phyloP scores from a whole-genome alignment of 495 filamentous ascomycete genomes.

The Xylaria bambusicola region DNA sequence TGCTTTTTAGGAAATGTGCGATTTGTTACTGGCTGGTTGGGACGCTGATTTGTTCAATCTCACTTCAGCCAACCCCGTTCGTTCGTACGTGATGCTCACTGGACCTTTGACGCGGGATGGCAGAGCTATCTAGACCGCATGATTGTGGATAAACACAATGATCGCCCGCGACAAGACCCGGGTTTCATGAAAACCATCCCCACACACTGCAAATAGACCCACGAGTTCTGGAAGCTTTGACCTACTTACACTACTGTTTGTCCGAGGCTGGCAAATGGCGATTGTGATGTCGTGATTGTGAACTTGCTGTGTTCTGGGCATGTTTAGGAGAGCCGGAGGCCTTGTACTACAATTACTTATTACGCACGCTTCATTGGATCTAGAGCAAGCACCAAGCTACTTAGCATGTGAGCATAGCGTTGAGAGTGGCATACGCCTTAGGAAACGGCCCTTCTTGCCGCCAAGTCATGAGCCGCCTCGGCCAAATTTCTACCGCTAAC shows the following conservation, averaged over 20 bases:
- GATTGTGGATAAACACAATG: background rate
- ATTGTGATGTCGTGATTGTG: background rate
- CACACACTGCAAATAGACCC: slow-evolving; percentile 5
- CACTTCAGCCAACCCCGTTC: background rate
- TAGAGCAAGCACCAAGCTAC: background rate
- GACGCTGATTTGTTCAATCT: background rate
- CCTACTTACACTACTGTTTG: background rate
- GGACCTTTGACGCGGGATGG: slow-evolving; percentile 4
- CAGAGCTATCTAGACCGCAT: background rate
- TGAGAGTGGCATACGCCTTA: too few species aligned
- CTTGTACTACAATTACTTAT: background rate
- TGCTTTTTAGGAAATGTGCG: background rate
- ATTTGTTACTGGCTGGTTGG: slow-evolving; percentile 3
- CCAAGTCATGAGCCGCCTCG: slow-evolving; percentile 2
- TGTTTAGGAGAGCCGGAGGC: background rate
- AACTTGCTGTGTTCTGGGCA: background rate
- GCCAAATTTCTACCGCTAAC: background rate
- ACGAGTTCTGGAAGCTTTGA: slow-evolving; percentile 14
- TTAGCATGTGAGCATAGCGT: too few species aligned
- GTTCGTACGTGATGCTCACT: background rate
- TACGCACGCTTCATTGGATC: background rate
- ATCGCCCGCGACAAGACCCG: slow-evolving; percentile 5
- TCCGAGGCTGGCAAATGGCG: slow-evolving; percentile 2
- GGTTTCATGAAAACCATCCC: slow-evolving; percentile 1
- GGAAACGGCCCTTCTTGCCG: slow-evolving; percentile 6